Base-by-base conservation (phyloP, 306 rosid genomes). In the Rosa persica region DNA sequence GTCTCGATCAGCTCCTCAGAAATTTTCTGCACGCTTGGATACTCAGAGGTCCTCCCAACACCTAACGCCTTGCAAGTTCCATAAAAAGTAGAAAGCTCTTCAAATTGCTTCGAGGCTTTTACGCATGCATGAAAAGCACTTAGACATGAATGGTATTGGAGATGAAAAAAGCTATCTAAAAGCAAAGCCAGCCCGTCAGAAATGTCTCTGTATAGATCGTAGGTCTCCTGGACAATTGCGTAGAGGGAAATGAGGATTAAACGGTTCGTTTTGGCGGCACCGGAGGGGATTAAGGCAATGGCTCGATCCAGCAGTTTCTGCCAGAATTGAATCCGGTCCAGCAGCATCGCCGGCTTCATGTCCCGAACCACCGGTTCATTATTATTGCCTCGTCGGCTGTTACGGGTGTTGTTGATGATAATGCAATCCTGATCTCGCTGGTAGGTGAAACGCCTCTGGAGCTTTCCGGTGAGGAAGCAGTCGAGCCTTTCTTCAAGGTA, bases 41-140 rank as follows among this genome's bases (percentile, higher is more conserved):
- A 95, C n/a, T 95, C 98, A n/a, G 85, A 87, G n/a, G 93, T 86
- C 77, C 93, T 86, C 2, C 99, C 99, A 66, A 91, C 83, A 5
- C 99, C 92, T 57, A 86, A 80, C 81, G 79, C 83, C 52, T 70
- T 48, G 60, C 99, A 95, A 38, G 85, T 52, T 0, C 73, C 84
- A 55, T 92, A 95, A 55, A 89, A 95, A 22, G n/a, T 34, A 3
- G 92, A 83, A 6, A 93, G 79, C 34, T 91, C 94, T 11, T 91
- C 91, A 67, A 92, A 95, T 68, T 95, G 99, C 69, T 89, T 91
- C 2, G 86, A 85, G 0, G 99, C 91, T 79, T 88, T 89, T 2
- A 86, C 85, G 54, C 97, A 91, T 9, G 97, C 90, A 27, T 90
- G 91, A 75, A 91, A 93, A 5, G 91, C 91, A 8, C 62, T 66